Evolutionary conservation across 371 early-diverging fungal species (phyloP), one percentile per base, ranked within the genome.

Genomic region (Choanephora cucurbitarum): DNA sequence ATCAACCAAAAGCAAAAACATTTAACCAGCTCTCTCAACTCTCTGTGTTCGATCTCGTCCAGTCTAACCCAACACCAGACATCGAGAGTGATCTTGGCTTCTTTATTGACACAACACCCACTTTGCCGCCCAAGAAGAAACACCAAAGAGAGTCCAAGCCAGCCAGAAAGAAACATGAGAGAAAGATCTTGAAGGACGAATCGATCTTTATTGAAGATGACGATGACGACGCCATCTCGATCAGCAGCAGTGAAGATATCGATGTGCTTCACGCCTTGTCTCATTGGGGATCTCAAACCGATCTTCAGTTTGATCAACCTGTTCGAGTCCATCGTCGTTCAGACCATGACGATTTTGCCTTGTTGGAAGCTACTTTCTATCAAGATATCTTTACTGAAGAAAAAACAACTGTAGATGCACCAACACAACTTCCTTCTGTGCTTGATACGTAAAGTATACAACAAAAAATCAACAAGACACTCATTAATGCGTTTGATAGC

Each of bases 221-320:
- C 13, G 52, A 64, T 28, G 64, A 58, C 1, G 49, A 56, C 33
- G 39, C 57, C 24, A 51, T 14, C 15, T 65, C 65, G 1, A 49
- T 65, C 17, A 65, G 65, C 24, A 65, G 65, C 18, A 58, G 55
- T 33, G 57, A 65, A 19, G 57, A 65, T 45, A 40, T 65, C 11
- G 48, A 44, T n/a, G 43, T 56, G 10, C 14, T 65, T 1, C 18
- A 44, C 4, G 47, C 56, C 9, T 18, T 64, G 24, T 32, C 46
- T 3, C 60, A 59, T 44, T 65, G 60, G 65, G 55, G 41, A 15
- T 34, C 34, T 1, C 34, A 34, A 15, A 50, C 39, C 23, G 34
- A 46, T 13, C 41, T 59, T 5, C 44, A 57, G 19, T 40, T 42
- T 21, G 48, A 56, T 14, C 31, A 41, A 8, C 31, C 39, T 22